phyloP scores from a whole-genome alignment of 768 basidiomycete genomes.

The Podaxis sp. region DNA sequence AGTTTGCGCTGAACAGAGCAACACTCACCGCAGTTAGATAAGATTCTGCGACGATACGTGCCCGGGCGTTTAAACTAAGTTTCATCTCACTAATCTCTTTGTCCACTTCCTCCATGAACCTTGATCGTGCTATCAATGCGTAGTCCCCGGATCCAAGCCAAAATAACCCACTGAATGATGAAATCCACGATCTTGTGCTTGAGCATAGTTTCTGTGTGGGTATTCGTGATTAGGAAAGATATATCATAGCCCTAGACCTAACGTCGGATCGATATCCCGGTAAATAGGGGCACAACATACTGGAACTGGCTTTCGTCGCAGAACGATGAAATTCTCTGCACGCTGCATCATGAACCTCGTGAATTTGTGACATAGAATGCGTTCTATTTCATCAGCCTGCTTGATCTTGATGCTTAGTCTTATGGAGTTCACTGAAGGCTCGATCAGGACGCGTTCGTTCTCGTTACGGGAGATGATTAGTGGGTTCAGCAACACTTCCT shows the following conservation, averaged over 20 bases:
- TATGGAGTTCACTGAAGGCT: constrained; percentile 96
- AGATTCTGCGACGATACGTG: constrained; percentile 96
- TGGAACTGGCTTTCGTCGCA: constrained; percentile 90
- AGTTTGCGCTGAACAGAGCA: not conserved
- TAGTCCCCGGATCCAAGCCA: not conserved
- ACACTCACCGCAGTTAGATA: constrained; percentile 84
- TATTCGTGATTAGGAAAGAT: constrained; percentile 96
- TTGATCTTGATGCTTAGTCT: constrained; percentile 98
- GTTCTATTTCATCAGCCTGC: constrained; percentile 98
- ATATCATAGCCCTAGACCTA: constrained; percentile 89
- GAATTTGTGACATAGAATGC: constrained; percentile 96
- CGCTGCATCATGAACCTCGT: constrained; percentile 99
- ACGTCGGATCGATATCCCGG: not conserved
- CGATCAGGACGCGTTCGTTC: constrained; percentile 95
- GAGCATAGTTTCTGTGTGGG: constrained; percentile 96
- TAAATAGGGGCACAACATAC: constrained; percentile 41
- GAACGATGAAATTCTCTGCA: constrained; percentile 95
- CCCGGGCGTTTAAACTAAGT: constrained; percentile 91
- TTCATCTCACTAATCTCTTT: constrained; percentile 99
- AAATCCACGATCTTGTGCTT: constrained; percentile 99
- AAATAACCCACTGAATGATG: constrained; percentile 83
- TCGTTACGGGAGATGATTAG: constrained; percentile 95
- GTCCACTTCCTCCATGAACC: constrained; percentile 99
- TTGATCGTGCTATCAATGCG: constrained; percentile 27
- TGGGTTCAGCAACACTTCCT: constrained; percentile 92